Base-by-base conservation (phyloP, 345 rosid genomes). In the Passiflora organensis region DNA sequence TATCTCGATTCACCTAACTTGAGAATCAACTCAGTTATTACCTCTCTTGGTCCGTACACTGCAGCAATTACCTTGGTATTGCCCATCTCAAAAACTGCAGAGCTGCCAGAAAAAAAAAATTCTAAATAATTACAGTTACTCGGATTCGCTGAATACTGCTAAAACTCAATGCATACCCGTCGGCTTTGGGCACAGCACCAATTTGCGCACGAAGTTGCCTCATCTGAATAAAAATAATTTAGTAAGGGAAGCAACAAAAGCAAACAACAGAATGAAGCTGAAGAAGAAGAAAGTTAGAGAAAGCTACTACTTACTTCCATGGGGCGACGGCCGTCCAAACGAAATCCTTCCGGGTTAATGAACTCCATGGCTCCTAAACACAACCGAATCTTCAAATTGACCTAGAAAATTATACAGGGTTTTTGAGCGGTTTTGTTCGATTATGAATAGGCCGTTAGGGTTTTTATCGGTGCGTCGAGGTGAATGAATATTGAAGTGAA, bases 41-140 rank as follows among this genome's bases (percentile, higher is more conserved):
- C 99, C 99, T 89, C 95, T 74, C 97, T 78, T 1, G 97, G 99
- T 22, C 97, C 97, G 77, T 86, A 89, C 13, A 85, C 99, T 48
- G 96, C 97, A 47, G 96, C 99, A 42, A 89, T 85, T 16, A 86
- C 97, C 83, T 85, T 89, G 17, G 97, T 86, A 72, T 93, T 86
- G 43, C 95, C 96, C 96, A 93, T 89, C 79, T 89, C 97, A 19
- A 89, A 93, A 65, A 80, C 73, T 67, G 95, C 95, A 70, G 96
- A 93, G 11, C 96, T 86, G 66, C 21, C 68, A 23, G 32, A 37
- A 16, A 24, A 24, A 6, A 13, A 2, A 5, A 4, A 23, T n/a
- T 22, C 4, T 3, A 17, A 1, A 32, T 2, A 34, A 15, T 16
- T n/a, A 16, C 39, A 8, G n/a, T 50, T 10, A 15, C n/a, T 51